A percentile compares a stretch with the other conserved stretches of the same genome.
Conservation (phyloP, 306 rosid species). For the Sophora flavescens region DNA sequence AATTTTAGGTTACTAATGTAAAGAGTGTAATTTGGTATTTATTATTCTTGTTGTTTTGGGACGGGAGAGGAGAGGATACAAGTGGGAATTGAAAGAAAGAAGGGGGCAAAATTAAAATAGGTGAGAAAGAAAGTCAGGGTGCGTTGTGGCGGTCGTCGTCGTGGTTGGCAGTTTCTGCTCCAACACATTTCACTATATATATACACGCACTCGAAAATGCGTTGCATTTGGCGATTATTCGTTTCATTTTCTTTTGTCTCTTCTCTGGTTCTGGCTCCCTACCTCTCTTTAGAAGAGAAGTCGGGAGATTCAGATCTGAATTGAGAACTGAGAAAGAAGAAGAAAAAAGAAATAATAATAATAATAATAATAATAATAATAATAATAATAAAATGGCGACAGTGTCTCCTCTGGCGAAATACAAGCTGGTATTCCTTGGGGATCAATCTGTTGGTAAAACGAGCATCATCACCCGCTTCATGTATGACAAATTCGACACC, state of each 20-base stretch:
- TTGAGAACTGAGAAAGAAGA: constrained; percentile 20
- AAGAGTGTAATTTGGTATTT: too few relatives aligned
- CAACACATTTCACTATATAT: neutral
- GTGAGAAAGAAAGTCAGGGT: neutral
- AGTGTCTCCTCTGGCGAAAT: constrained; percentile 94
- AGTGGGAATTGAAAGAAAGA: neutral
- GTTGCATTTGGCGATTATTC: constrained; percentile 4
- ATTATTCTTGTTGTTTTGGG: too few relatives aligned
- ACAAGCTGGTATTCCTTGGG: constrained; percentile 72
- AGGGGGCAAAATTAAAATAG: neutral
- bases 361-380: too few relatives aligned
- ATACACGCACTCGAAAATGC: constrained; percentile 44
- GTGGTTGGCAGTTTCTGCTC: constrained; percentile 74
- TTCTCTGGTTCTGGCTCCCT: constrained; percentile 3
- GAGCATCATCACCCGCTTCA: constrained; percentile 96
- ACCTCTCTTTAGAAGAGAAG: constrained; percentile 15
- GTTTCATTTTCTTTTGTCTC: constrained; percentile 1
- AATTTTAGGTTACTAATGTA: too few relatives aligned
- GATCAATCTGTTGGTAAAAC: constrained; percentile 96
- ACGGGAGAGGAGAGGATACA: neutral
- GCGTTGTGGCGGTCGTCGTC: constrained; percentile 44
- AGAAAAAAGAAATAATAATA: too few relatives aligned
- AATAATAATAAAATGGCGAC: constrained; percentile 64
- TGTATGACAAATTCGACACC: constrained; percentile 96
- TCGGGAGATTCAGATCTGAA: constrained; percentile 57